Percentiles rank a stretch among this genome's conserved stretches.
Conservation (phyloP, 495 filamentous ascomycete species). For the Aspergillus wentii region DNA sequence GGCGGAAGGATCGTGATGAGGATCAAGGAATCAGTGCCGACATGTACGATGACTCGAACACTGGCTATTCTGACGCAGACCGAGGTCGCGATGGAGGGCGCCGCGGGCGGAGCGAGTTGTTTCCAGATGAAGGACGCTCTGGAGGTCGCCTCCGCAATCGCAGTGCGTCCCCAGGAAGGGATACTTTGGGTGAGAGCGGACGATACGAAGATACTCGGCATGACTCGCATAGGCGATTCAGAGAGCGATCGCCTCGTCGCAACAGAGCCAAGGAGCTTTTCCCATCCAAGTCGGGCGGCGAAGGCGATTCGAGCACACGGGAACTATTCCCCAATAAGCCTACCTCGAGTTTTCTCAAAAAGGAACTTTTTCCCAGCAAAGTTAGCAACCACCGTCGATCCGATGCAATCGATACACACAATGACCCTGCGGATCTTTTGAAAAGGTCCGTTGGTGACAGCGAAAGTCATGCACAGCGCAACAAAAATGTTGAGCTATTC, state of each 20-base stretch:
- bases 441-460: too few relatives aligned
- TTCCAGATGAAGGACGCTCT: slow-evolving; percentile 33
- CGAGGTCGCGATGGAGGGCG: slow-evolving; percentile 22
- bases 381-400: slow-evolving; percentile 59
- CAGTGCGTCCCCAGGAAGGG: slow-evolving; percentile 68
- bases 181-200: slow-evolving; percentile 52
- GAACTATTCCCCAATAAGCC: slow-evolving; percentile 49
- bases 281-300: slow-evolving; percentile 16
- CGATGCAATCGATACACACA: slow-evolving; percentile 59
- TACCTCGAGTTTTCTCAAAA: slow-evolving; percentile 42
- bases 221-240: slow-evolving; percentile 33
- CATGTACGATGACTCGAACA: slow-evolving; percentile 67
- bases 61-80: slow-evolving; percentile 27
- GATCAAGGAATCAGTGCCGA: slow-evolving; percentile 59
- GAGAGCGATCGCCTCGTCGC: slow-evolving; percentile 36
- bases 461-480: slow-evolving; percentile 24
- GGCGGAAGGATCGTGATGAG: slow-evolving; percentile 45
- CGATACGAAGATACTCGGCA: slow-evolving; percentile 36
- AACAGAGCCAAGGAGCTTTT: slow-evolving; percentile 47
- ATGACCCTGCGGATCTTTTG: slow-evolving; percentile 57
- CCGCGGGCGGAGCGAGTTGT: slow-evolving; percentile 43
- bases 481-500: slow-evolving; percentile 37
- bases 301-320: slow-evolving; percentile 20
- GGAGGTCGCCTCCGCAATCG: slow-evolving; percentile 52
- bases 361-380: slow-evolving; percentile 68